Conservation (phyloP, 169 alveolate species). For the Condylostoma magnum region DNA sequence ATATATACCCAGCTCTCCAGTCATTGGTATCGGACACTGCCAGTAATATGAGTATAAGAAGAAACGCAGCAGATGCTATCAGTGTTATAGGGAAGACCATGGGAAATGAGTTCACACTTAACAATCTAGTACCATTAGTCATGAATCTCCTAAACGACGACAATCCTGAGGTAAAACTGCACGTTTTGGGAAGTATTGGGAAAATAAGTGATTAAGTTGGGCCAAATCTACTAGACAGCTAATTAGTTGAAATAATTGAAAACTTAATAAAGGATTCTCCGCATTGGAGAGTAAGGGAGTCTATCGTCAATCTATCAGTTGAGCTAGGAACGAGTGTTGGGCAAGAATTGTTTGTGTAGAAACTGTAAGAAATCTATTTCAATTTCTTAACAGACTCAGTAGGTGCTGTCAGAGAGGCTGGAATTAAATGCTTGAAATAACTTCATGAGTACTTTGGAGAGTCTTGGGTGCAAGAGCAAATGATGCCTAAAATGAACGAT, state of each 20-base stretch:
- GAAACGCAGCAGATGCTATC: conserved; percentile 59
- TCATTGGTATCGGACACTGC: conserved; percentile 47
- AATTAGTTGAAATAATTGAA: conserved; percentile 36
- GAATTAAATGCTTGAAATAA: conserved; percentile 45
- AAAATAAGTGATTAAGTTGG: conserved; percentile 68
- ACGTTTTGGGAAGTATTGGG: conserved; percentile 48
- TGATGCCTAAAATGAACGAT: conserved; percentile 60
- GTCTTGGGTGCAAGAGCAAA: conserved; percentile 55
- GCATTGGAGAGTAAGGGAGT: conserved; percentile 76
- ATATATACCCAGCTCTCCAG: conserved; percentile 54
- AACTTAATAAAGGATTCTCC: conserved; percentile 53
- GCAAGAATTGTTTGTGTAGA: conserved; percentile 12
- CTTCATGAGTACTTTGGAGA: conserved; percentile 39
- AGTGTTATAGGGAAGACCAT: conserved; percentile 55
- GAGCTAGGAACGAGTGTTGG: conserved; percentile 44
- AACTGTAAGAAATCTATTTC: conserved; percentile 34
- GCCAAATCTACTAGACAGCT: conserved; percentile 39
- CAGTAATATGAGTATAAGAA: conserved; percentile 51
- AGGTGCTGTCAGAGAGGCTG: conserved; percentile 66
- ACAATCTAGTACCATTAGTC: conserved; percentile 48
- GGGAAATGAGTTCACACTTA: conserved; percentile 54
- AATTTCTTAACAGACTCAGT: conserved; percentile 64
- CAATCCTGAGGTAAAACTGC: conserved; percentile 65
- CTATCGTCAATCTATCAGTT: conserved; percentile 50
- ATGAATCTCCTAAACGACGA: conserved; percentile 66